Base-by-base conservation (phyloP, 2,329 filamentous ascomycete species). In the Fusarium sororula region DNA sequence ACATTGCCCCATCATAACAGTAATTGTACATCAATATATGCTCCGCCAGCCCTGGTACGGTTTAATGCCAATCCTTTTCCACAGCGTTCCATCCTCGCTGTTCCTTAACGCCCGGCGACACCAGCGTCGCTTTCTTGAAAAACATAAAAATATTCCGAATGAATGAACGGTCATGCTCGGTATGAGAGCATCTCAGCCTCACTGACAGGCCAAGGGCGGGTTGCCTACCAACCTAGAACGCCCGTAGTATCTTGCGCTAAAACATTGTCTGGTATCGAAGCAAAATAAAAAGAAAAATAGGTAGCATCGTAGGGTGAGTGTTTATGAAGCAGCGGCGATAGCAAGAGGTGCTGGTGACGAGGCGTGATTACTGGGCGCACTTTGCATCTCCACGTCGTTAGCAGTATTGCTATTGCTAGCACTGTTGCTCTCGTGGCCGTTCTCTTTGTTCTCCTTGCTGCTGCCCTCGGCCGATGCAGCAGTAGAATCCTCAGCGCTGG, bases 361-460 rank as follows among this genome's bases (percentile, higher is more conserved):
- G 12, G 84, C 85, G n/a, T 85, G 81, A 18, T 88, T 75, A 75
- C 87, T 90, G 14, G 87, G 83, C 7, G 83, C 81, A 75, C 86
- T 89, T 62, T 82, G 84, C 83, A 88, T 88, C 77, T 90, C 89
- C 32, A 85, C 84, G 48, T 89, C 88, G 56, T 72, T 82, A 20
- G 82, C 83, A 37, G 83, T 83, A 70, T 83, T 83, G 77, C 83
- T 85, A 70, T 83, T 84, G 72, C 78, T 81, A 62, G 84, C 85
- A 78, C 87, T 88, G 80, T 87, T 87, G 68, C 82, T 80, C 66
- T 86, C 85, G 63, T 81, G 82, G 41, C 81, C 85, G 56, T 92
- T 92, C 74, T 90, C 89, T 77, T 90, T 89, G 79, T 90, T 90
- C 80, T 92, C 89, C 80, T 93, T 91, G 78, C 86, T 88, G 83